phyloP scores from a whole-genome alignment of 768 basidiomycete species.

The Hygrophoropsis aurantiaca region DNA sequence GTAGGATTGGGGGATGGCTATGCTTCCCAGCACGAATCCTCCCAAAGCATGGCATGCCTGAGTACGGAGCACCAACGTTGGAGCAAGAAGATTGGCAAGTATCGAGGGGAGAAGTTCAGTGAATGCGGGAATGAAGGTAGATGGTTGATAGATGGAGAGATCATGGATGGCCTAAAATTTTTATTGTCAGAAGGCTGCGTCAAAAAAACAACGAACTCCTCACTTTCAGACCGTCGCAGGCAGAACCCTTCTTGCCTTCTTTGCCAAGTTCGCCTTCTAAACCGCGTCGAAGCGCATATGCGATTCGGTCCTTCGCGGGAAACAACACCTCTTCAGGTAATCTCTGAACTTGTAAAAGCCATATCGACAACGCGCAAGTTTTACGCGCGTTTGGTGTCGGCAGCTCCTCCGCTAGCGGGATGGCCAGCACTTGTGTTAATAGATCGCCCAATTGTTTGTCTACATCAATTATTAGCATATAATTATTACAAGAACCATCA shows the following conservation, averaged over 20 bases:
- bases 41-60: slow-evolving; percentile 78
- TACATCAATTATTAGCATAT: slow-evolving; percentile 25
- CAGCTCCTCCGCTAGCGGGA: slow-evolving; percentile 65
- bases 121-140: slow-evolving; percentile 70
- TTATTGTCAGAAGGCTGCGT: no score
- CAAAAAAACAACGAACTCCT: slow-evolving; percentile 7
- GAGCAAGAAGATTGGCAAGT: slow-evolving; percentile 60
- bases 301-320: slow-evolving; percentile 66
- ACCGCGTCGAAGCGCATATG: slow-evolving; percentile 70
- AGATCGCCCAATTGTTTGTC: slow-evolving; percentile 61
- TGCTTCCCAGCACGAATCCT: slow-evolving; percentile 59
- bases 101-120: slow-evolving; percentile 58
- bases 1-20: slow-evolving; percentile 44
- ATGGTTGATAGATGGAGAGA: slow-evolving; percentile 60
- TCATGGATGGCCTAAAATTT: slow-evolving; percentile 68
- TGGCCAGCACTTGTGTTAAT: slow-evolving; percentile 63
- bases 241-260: slow-evolving; percentile 86
- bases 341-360: slow-evolving; percentile 70
- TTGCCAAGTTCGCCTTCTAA: slow-evolving; percentile 84
- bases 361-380: slow-evolving; percentile 76
- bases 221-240: slow-evolving; percentile 77
- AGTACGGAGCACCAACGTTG: slow-evolving; percentile 60
- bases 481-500: slow-evolving; percentile 6
- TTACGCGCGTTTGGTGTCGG: slow-evolving; percentile 87
- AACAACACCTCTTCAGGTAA: slow-evolving; percentile 60